Base-by-base conservation (phyloP, 179 eudicot genomes). In the Beta macrorhiza region DNA sequence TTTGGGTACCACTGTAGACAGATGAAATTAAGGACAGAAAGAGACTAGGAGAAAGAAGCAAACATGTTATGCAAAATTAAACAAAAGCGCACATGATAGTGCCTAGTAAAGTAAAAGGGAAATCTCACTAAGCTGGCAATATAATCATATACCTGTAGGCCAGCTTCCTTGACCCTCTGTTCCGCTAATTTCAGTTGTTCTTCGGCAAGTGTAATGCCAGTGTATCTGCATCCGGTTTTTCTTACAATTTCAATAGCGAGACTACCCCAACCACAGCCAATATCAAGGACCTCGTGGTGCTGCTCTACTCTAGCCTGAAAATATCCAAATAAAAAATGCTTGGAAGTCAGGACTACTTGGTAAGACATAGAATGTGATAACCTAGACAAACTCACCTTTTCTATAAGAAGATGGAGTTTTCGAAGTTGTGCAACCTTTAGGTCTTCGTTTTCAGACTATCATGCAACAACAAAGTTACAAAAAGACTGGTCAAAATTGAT, bases 221-320 rank as follows among this genome's bases (percentile, higher is more conserved):
- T 96, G 79, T 94, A 96, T 87, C 83, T 87, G 85, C 99, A 96
- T 53, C 98, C 97, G 5, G 98, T 94, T 83, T 83, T 82, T 75
- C 85, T 91, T 5, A 96, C 99, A 72, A 88, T 87, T 90, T 94
- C 97, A 62, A 94, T 89, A 78, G 99, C 99, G 67, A 96, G 85
- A 84, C 91, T 92, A 76, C 99, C 98, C 99, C 98, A 94, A 75
- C 98, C 98, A 70, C 97, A 90, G 12, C 99, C 99, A 72, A 96
- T 94, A 84, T 96, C 99, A 49, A 96, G 89, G 77, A 96, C 71
- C 80, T 96, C 92, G 73, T 96, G 96, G 96, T 83, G 82, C 83
- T 91, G 88, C 17, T 82, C 77, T 68, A 93, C 87, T 82, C 88
- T 89, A 22, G 96, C 98, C 98, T 95, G 58, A 5, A 59, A 67